Percentiles rank a stretch among this genome's conserved stretches.
Evolutionary conservation across 495 filamentous ascomycete genomes (phyloP).

Genomic region (Aspergillus cavernicola): DNA sequence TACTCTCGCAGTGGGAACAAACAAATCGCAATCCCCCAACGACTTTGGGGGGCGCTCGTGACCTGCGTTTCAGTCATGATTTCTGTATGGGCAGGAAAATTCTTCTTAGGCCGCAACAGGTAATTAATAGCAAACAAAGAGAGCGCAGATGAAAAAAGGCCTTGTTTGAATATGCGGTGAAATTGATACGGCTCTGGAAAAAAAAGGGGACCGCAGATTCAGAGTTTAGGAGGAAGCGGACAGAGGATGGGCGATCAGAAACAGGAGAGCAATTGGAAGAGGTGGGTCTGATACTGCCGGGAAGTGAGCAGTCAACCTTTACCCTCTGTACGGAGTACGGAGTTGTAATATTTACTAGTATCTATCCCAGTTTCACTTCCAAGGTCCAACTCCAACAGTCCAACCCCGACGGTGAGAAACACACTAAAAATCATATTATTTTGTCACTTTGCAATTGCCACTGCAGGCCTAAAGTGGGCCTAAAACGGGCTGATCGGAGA

Average conservation of each 20-base stretch:
- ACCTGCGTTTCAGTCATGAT: neutral
- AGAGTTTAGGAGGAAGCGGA: constrained; percentile 4
- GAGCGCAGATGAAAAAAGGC: neutral
- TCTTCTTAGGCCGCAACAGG: neutral
- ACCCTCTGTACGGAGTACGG: too few species aligned
- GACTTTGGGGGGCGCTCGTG: neutral
- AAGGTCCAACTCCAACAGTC: neutral
- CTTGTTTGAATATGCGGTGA: constrained; percentile 21
- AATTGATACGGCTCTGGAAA: constrained; percentile 10
- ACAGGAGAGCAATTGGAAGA: constrained; percentile 5
- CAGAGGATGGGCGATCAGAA: constrained; percentile 16
- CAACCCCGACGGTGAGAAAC: constrained; percentile 12
- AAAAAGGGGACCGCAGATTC: neutral
- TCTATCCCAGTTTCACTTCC: constrained; percentile 8
- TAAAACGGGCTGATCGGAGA: constrained; percentile 21
- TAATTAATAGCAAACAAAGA: constrained; percentile 6
- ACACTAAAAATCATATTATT: constrained; percentile 14
- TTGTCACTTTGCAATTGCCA: constrained; percentile 16
- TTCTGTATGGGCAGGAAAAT: neutral
- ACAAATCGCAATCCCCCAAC: neutral
- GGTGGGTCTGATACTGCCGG: constrained; percentile 18
- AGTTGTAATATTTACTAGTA: neutral
- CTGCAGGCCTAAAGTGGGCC: constrained; percentile 23
- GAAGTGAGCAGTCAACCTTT: constrained; percentile 22
- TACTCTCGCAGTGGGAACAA: neutral